phyloP scores from a whole-genome alignment of 148 eudicot genomes.

The Fagopyrum homotropicum region DNA sequence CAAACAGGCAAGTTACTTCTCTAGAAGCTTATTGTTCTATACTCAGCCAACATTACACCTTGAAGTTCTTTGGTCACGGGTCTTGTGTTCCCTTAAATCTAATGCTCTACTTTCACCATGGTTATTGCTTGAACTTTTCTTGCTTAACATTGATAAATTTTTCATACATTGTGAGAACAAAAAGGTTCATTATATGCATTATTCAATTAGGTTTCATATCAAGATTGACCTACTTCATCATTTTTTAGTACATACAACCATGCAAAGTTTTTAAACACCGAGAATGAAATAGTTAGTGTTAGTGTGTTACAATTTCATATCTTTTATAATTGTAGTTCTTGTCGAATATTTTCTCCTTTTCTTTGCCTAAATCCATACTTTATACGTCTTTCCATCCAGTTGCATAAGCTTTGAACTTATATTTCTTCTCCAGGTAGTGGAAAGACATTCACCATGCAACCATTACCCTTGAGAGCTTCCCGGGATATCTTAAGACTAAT shows the following conservation, averaged over 20 bases:
- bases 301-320: neutral
- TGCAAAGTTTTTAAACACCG: neutral
- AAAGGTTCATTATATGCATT: neutral
- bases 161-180: neutral
- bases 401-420: neutral
- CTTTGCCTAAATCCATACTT: neutral
- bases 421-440: conserved; percentile 58
- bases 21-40: neutral
- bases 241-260: neutral
- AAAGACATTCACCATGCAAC: conserved; percentile 80
- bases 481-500: conserved; percentile 52
- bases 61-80: neutral
- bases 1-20: conserved; percentile 56
- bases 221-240: neutral
- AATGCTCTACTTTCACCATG: neutral
- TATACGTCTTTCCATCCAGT: neutral
- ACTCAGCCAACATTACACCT: neutral
- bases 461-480: conserved; percentile 69
- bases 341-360: neutral
- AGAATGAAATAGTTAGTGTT: neutral
- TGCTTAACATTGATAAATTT: neutral
- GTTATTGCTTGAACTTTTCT: neutral
- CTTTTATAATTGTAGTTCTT: neutral
- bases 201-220: neutral
- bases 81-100: neutral